Conservation (phyloP, 116 monocot species). For the Trichopus zeylanicus region DNA sequence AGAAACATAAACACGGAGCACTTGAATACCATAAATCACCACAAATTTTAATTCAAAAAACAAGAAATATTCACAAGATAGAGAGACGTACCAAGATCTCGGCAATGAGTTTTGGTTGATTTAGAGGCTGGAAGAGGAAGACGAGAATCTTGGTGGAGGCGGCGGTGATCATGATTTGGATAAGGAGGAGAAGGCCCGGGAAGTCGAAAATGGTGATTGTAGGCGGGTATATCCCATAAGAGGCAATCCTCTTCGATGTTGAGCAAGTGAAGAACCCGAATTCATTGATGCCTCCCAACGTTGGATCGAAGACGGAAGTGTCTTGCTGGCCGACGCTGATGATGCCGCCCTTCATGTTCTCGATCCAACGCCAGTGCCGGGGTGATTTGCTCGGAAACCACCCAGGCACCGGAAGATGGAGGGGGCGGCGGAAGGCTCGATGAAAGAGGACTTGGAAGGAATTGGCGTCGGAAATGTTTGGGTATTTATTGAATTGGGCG, state of each 20-base stretch:
- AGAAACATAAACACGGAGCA: not conserved
- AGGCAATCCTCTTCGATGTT: not conserved
- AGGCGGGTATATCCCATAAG: not conserved
- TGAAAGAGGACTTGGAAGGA: too few species aligned
- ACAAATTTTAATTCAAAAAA: not conserved
- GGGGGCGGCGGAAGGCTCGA: too few species aligned
- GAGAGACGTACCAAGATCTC: conserved; percentile 14
- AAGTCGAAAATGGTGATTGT: not conserved
- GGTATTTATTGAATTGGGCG: too few species aligned
- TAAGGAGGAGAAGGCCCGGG: conserved; percentile 3
- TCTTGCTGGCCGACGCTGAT: too few species aligned
- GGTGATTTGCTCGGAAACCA: too few species aligned
- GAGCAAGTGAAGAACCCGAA: not conserved
- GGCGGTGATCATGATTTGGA: conserved; percentile 12
- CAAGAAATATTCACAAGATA: not conserved
- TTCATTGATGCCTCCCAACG: not conserved
- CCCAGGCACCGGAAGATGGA: too few species aligned
- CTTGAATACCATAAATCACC: not conserved
- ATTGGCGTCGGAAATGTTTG: too few species aligned
- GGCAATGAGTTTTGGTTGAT: conserved; percentile 15
- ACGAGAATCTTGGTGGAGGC: conserved; percentile 12
- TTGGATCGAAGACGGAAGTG: not conserved
- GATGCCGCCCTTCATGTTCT: too few species aligned
- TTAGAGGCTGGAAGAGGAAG: conserved; percentile 17
- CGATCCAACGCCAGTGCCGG: too few species aligned